Evolutionary conservation across 2,329 filamentous ascomycete genomes (phyloP).

Genomic region (Beauveria pseudobassiana): DNA sequence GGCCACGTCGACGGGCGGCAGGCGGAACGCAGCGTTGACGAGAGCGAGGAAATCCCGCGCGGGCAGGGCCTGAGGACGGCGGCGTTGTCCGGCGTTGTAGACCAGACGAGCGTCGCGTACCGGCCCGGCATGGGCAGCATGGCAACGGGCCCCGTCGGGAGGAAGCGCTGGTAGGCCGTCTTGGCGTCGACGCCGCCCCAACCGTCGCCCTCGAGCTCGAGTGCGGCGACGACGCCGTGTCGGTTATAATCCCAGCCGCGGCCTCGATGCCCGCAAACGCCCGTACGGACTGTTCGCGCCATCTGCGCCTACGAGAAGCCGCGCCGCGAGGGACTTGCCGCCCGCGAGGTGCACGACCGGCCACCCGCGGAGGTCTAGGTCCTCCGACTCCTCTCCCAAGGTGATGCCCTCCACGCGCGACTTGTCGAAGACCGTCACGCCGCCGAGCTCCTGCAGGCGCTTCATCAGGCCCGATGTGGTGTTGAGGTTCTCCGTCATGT

Average conservation of each 20-base stretch:
- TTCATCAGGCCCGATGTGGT: slow-evolving; percentile 70
- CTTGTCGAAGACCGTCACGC: slow-evolving; percentile 64
- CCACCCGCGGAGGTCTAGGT: slow-evolving; percentile 77
- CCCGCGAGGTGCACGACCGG: slow-evolving; percentile 70
- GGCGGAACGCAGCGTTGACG: slow-evolving; percentile 89
- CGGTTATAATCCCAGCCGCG: slow-evolving; percentile 90
- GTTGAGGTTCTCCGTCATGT: slow-evolving; percentile 95
- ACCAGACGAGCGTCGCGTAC: slow-evolving; percentile 86
- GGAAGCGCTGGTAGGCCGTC: slow-evolving; percentile 89
- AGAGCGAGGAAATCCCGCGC: slow-evolving; percentile 70
- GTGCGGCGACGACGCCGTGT: slow-evolving; percentile 84
- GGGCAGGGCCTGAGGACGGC: slow-evolving; percentile 65
- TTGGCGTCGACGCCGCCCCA: slow-evolving; percentile 50
- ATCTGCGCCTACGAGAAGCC: slow-evolving; percentile 86
- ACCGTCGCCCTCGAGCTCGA: slow-evolving; percentile 59
- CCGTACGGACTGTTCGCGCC: slow-evolving; percentile 88
- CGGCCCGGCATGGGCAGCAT: slow-evolving; percentile 83
- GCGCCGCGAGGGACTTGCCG: slow-evolving; percentile 63
- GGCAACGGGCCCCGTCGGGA: slow-evolving; percentile 86
- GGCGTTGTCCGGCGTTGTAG: slow-evolving; percentile 75
- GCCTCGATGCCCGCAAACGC: slow-evolving; percentile 80
- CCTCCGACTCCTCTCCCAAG: slow-evolving; percentile 61
- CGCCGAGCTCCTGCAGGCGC: slow-evolving; percentile 61
- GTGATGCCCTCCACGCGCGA: slow-evolving; percentile 74
- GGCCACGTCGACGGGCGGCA: slow-evolving; percentile 68